These are phyloP conservation scores for Dendryphion nanum DNA, from an alignment of 2,329 filamentous ascomycete species.

Conservation along the genomic window DNA sequence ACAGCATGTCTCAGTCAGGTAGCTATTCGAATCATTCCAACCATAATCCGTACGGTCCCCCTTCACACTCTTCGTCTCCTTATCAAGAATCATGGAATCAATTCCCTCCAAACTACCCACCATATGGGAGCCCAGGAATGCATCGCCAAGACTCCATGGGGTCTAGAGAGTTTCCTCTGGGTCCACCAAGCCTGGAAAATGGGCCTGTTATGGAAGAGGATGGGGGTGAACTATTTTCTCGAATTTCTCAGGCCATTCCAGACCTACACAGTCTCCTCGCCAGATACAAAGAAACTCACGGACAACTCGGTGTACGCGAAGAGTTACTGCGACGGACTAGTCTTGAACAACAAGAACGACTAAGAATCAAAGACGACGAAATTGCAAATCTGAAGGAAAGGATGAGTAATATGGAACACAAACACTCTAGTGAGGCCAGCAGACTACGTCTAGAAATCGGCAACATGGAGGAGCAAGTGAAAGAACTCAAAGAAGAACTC, in stretches of 20 bases:
- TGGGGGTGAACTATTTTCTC: constrained; percentile 36
- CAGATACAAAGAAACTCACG: constrained; percentile 52
- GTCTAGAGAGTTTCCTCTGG: constrained; percentile 32
- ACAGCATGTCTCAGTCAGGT: constrained; percentile 34
- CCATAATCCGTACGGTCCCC: constrained; percentile 30
- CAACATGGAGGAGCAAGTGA: constrained; percentile 52
- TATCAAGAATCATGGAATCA: constrained; percentile 38
- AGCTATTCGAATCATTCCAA: constrained; percentile 29
- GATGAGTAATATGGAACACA: constrained; percentile 49
- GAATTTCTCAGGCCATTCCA: constrained; percentile 39
- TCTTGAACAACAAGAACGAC: constrained; percentile 50
- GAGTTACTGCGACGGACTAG: constrained; percentile 50
- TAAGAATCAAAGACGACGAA: constrained; percentile 53
- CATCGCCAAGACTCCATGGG: constrained; percentile 38
- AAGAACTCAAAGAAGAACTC: constrained; percentile 50
- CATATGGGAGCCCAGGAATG: constrained; percentile 31
- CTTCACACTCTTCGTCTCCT: constrained; percentile 36
- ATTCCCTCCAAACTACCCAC: constrained; percentile 34
- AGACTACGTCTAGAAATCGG: constrained; percentile 53
- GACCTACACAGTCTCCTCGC: constrained; percentile 39
- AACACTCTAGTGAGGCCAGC: constrained; percentile 51
- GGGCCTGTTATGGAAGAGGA: constrained; percentile 36
- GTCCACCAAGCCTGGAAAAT: constrained; percentile 28
- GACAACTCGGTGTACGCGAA: constrained; percentile 50
- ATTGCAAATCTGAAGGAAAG: constrained; percentile 53